phyloP scores from a whole-genome alignment of 2,329 filamentous ascomycete genomes.

The Daldinia sp. region DNA sequence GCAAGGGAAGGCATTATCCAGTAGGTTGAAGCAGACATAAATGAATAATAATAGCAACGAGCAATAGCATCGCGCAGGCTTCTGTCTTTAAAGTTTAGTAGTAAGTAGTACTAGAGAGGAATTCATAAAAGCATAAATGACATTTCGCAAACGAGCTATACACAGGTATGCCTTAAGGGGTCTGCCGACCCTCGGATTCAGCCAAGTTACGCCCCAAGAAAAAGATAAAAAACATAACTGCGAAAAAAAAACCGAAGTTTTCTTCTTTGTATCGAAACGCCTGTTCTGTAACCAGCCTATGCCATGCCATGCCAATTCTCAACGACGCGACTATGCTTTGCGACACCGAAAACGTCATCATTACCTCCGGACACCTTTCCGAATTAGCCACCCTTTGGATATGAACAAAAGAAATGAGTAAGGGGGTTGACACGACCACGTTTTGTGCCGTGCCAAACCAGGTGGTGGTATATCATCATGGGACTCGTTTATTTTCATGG shows the following conservation, averaged over 20 bases:
- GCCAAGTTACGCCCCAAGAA: conserved; percentile 15
- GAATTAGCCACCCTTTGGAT: conserved; percentile 15
- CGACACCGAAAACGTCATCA: conserved; percentile 18
- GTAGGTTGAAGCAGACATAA: neutral
- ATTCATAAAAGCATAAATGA: conserved; percentile 1
- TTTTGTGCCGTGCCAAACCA: conserved; percentile 13
- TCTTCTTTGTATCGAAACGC: conserved; percentile 20
- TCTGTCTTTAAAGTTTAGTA: neutral
- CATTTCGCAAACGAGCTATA: conserved; percentile 17
- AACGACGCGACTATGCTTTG: conserved; percentile 17
- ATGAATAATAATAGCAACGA: conserved; percentile 1
- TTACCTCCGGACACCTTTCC: conserved; percentile 22
- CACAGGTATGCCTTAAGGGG: conserved; percentile 5
- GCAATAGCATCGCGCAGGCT: neutral
- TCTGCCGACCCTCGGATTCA: neutral
- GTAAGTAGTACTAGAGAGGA: neutral
- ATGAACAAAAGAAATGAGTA: conserved; percentile 17
- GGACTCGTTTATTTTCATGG: conserved; percentile 10
- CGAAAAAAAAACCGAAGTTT: neutral
- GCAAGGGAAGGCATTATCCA: neutral
- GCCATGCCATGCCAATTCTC: conserved; percentile 11
- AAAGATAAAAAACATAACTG: neutral
- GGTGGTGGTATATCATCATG: conserved; percentile 23
- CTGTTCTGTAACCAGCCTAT: conserved; percentile 13
- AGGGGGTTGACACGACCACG: neutral